Conservation (phyloP, 805 yeast genomes). For the Spencermartinsiella europaea region DNA sequence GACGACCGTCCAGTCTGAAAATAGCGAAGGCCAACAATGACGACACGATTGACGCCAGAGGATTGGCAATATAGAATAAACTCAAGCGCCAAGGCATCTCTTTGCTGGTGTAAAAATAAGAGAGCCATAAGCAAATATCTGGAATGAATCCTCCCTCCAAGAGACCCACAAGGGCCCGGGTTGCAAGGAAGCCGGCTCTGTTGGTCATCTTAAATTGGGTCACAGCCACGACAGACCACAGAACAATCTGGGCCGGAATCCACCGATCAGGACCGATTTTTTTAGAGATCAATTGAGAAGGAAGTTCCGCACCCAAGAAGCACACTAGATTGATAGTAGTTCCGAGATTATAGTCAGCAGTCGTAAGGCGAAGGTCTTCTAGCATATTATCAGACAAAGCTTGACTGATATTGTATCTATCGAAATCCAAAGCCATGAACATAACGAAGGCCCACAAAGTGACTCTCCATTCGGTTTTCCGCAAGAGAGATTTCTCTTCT, state of each 20-base stretch:
- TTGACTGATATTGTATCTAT: constrained; percentile 51
- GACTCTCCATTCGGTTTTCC: constrained; percentile 53
- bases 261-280: constrained; percentile 58
- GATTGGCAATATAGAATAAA: constrained; percentile 49
- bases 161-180: constrained; percentile 50
- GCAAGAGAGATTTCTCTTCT: constrained; percentile 45
- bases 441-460: constrained; percentile 53
- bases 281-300: constrained; percentile 61
- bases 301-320: constrained; percentile 58
- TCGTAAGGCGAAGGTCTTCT: constrained; percentile 45
- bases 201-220: constrained; percentile 42
- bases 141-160: constrained; percentile 62
- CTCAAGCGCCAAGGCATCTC: constrained; percentile 54
- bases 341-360: constrained; percentile 55
- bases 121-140: constrained; percentile 53
- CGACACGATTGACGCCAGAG: constrained; percentile 39
- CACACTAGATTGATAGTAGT: constrained; percentile 49
- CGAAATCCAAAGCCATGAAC: constrained; percentile 56
- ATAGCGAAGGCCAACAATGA: constrained; percentile 46
- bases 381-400: constrained; percentile 54
- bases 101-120: constrained; percentile 51
- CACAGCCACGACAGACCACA: constrained; percentile 54
- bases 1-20: constrained; percentile 42
- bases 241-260: constrained; percentile 53
- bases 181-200: constrained; percentile 40